Base-by-base conservation (phyloP, 2,329 filamentous ascomycete species). In the Colletotrichum noveboracense region DNA sequence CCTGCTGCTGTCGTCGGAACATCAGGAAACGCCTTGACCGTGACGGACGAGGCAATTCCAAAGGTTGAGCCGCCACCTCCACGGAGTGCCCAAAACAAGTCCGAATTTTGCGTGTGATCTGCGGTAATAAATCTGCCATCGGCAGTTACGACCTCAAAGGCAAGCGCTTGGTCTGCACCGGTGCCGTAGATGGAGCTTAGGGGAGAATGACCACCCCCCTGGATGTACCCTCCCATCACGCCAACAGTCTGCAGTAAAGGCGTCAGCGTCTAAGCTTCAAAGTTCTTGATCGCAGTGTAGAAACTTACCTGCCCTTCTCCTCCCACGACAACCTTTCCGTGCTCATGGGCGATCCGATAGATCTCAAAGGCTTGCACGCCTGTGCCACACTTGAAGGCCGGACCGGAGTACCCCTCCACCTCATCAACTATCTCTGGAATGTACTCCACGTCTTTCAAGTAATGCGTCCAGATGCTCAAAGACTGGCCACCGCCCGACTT, bases 31-130 rank as follows among this genome's bases (percentile, higher is more conserved):
- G 66, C 66, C 4, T 74, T 74, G 24, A 74, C 71, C 2, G 71
- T 74, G 18, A 74, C 71, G 7, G 71, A 74, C 18, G 60, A 70
- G 12, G 71, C 66, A 1, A 74, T 38, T 10, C 66, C 66, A 58
- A 74, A 74, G 0, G 71, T 74, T 14, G 71, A 74, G 18, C 87
- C 89, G 2, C 92, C 91, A 0, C 91, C 91, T 5, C 91, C 91
- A 32, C 86, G 85, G 2, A 93, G 82, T 1, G 92, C 92, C 92
- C 91, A 94, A 83, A 91, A 93, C 1, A 94, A 83, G 66, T 93
- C 91, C 0, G 84, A 73, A 76, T 93, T 89, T 26, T 87, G 76
- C 0, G 79, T 79, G 0, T 84, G 85, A 4, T 85, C 88, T 0
- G 90, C 90, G 4, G 81, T 87, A 1, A 92, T 76, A n/a, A 88